A percentile compares a stretch with the other conserved stretches of the same genome.
Conservation (phyloP, 2,329 filamentous ascomycete species). For the Talaromyces sp. region DNA sequence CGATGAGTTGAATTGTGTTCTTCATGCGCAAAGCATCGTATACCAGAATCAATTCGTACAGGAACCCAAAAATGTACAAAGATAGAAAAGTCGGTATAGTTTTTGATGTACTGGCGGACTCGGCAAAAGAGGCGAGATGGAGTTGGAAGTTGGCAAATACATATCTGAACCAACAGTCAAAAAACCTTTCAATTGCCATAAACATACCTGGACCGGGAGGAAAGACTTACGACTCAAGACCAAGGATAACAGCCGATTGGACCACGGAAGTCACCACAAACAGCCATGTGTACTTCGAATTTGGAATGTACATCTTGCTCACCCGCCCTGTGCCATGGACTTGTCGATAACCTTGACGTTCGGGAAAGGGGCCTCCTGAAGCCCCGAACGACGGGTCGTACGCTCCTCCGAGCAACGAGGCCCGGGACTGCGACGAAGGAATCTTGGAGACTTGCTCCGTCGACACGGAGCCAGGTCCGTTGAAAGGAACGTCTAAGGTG, state of each 20-base stretch:
- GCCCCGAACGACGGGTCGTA: slow-evolving; percentile 50
- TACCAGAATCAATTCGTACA: slow-evolving; percentile 84
- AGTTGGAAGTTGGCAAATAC: slow-evolving; percentile 82
- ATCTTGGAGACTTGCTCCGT: slow-evolving; percentile 48
- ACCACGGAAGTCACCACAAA: slow-evolving; percentile 71
- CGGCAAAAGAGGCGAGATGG: slow-evolving; percentile 43
- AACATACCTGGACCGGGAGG: background rate
- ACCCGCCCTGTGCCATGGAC: slow-evolving; percentile 31
- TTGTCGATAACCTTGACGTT: slow-evolving; percentile 49
- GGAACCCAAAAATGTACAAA: slow-evolving; percentile 93
- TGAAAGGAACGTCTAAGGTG: background rate
- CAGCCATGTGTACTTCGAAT: slow-evolving; percentile 80
- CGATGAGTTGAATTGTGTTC: slow-evolving; percentile 98
- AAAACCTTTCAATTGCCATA: background rate
- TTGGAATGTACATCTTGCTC: slow-evolving; percentile 69
- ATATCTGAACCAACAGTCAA: slow-evolving; percentile 57
- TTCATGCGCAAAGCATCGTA: slow-evolving; percentile 92
- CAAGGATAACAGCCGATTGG: slow-evolving; percentile 77
- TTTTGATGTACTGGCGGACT: slow-evolving; percentile 44
- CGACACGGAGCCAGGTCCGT: slow-evolving; percentile 34
- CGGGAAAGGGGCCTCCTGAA: slow-evolving; percentile 49
- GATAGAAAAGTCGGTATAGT: slow-evolving; percentile 93
- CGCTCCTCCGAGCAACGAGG: slow-evolving; percentile 58
- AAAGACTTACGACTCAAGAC: slow-evolving; percentile 71
- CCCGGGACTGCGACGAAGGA: slow-evolving; percentile 53